Evolutionary conservation across 2,329 filamentous ascomycete species (phyloP), one percentile per base, ranked within the genome.

Genomic region (Erysiphe neolycopersici): DNA sequence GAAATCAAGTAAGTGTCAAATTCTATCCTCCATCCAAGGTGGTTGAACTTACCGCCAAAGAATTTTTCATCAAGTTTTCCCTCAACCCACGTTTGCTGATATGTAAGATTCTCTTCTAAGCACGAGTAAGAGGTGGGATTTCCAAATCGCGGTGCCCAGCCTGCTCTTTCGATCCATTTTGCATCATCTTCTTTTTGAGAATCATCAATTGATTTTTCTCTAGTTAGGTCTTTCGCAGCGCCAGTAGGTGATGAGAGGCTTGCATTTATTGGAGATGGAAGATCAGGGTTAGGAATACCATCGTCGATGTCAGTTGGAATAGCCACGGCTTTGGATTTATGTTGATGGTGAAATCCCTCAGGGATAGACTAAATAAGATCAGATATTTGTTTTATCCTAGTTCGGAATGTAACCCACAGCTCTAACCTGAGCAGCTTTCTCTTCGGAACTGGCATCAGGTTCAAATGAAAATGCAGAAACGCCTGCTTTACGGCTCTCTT

Each of bases 31-130:
- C 4, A 11, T 37, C 18, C 4, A 11, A 43, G 29, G 36, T 12
- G 10, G 5, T 16, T 6, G 18, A 16, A 51, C 68, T 52, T 62
- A 80, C 78, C 80, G 57, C 89, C 89, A 58, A 80, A 98, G 59
- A 91, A 82, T 56, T 81, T 81, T 57, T 95, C 85, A 37, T 87
- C 74, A 32, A 98, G 61, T 59, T 76, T 77, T 47, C 74, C 70
- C 57, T 98, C 91, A 19, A 95, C 60, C 64, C 77, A 81, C 1
- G 84, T 93, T 54, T 84, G 73, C 58, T 94, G 85, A 55, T 98
- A 85, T 35, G 89, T 67, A 54, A 92, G 58, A 47, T 73, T 83
- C 46, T 78, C 75, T 12, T 65, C 67, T 37, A 76, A 61, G 13
- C 57, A 51, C 4, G 60, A 61, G 43, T 60, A 56, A 44, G 58